Base-by-base conservation (phyloP, 2,329 filamentous ascomycete species). In the Lizonia empirigonia region DNA sequence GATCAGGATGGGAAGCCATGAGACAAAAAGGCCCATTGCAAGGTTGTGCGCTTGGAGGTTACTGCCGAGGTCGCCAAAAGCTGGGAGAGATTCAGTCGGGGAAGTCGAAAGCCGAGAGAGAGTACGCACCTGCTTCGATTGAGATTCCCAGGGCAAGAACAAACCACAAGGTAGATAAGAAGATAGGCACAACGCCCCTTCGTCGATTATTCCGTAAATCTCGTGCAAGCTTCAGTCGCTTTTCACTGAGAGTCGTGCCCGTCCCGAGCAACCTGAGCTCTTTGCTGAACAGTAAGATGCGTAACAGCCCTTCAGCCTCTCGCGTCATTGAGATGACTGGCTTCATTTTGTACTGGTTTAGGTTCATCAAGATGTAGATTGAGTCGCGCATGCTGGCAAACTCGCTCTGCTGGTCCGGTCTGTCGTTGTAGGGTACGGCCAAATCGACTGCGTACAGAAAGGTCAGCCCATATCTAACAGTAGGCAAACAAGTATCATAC, bases 1-100 rank as follows among this genome's bases (percentile, higher is more conserved):
- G 15, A 78, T 71, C 5, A 78, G 57, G 7, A 77, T 63, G 2
- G 76, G 76, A 2, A 79, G 58, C 76, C 75, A 78, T 7, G 70
- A 65, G 9, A 77, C 57, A n/a, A 78, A 53, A 4, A 76, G 48
- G 2, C 76, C 76, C 4, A 79, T 59, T 2, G 75, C 70, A 1
- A 78, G 68, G 41, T 74, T 72, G 44, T 78, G 76, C 1, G 75
- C 74, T 5, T 70, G 73, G 3, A 70, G 60, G 32, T 74, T 74
- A 10, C 67, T 60, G 2, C 75, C 76, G 5, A 73, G 26, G 6
- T 60, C 55, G 3, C 62, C 62, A 23, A 73, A 73, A 4, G 70
- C 65, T 54, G 39, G 24, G 15, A 38, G 66, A 16, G 5, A 1
- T 5, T 47, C 12, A 47, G 36, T 23, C 1, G 4, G 6, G 7